Evolutionary conservation across 2,329 filamentous ascomycete genomes (phyloP), one percentile per base, ranked within the genome.

Genomic region (Orbilia quercus): DNA sequence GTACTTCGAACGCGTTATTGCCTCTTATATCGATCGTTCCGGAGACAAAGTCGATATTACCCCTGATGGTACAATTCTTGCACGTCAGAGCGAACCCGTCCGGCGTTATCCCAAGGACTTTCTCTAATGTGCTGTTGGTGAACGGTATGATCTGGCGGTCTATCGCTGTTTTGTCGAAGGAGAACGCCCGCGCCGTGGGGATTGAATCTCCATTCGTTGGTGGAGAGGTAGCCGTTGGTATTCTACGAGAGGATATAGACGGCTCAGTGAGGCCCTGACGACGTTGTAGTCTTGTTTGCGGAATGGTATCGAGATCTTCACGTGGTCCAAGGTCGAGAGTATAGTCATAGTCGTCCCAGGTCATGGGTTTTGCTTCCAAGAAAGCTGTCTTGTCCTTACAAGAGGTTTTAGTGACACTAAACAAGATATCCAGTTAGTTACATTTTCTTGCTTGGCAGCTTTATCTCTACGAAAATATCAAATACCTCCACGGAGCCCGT

Each of bases 41-140:
- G 16, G 47, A 42, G 7, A 53, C 14, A 28, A 63, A 20, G 25
- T 63, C 59, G 34, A 63, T 25, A 18, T 53, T 54, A 16, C 59
- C 59, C 20, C 22, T 34, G 22, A 63, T 6, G 22, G 47, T 53
- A 34, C 59, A 63, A 20, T 63, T 54, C 20, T 63, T 53, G 36
- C 59, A 63, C n/a, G 9, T 53, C 45, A 63, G 20, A 20, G 6
- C 12, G 18, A 63, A 45, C 1, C 47, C 59, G n/a, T 54, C 22
- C 11, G 59, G 59, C 7, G 42, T 16, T 2, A n/a, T 6, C 12
- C 31, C 9, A 4, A 63, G 12, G 7, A 42, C 12, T 6, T 7
- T 12, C 7, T 42, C 36, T 6, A 31, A 2, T n/a, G 31, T 25
- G 11, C 14, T 53, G 12, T 53, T 48, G 4, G 31, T 53, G 6